Evolutionary conservation across 257 asterid species (phyloP).

Genomic region (Gentiana dahurica): DNA sequence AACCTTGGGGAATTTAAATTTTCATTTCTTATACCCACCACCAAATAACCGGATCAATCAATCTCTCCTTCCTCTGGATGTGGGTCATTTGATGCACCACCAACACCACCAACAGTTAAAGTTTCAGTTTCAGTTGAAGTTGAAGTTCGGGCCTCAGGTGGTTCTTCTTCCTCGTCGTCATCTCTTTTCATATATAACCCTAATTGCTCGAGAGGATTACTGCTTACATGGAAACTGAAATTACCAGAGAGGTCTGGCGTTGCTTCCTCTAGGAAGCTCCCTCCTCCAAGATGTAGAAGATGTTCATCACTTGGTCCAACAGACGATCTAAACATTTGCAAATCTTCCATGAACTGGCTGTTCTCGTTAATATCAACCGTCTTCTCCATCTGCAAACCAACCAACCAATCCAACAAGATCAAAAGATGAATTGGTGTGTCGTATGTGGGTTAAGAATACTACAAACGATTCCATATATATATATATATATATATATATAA

Average conservation of each 20-base stretch:
- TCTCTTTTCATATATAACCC: conserved; percentile 67
- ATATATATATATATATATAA: too few species aligned
- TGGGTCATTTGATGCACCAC: conserved; percentile 6
- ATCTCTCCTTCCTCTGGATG: conserved; percentile 24
- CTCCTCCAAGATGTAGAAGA: conserved; percentile 7
- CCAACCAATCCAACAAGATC: too few species aligned
- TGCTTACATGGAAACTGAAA: conserved; percentile 44
- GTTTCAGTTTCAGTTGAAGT: conserved; percentile 7
- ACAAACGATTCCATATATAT: neutral
- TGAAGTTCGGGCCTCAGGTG: conserved; percentile 22
- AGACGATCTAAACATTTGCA: conserved; percentile 49
- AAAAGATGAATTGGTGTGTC: neutral
- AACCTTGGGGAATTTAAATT: too few species aligned
- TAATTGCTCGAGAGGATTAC: conserved; percentile 66
- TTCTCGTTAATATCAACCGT: conserved; percentile 68
- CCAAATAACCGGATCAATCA: conserved; percentile 3
- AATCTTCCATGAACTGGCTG: conserved; percentile 56
- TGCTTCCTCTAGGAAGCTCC: conserved; percentile 36
- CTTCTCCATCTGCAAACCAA: conserved; percentile 54
- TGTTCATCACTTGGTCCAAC: conserved; percentile 55
- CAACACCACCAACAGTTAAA: too few species aligned
- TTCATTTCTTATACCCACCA: neutral
- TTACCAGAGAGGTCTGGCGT: conserved; percentile 58
- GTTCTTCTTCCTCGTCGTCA: conserved; percentile 63
- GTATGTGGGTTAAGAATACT: neutral